Conservation (phyloP, 768 basidiomycete genomes). For the Mycena galericulata region DNA sequence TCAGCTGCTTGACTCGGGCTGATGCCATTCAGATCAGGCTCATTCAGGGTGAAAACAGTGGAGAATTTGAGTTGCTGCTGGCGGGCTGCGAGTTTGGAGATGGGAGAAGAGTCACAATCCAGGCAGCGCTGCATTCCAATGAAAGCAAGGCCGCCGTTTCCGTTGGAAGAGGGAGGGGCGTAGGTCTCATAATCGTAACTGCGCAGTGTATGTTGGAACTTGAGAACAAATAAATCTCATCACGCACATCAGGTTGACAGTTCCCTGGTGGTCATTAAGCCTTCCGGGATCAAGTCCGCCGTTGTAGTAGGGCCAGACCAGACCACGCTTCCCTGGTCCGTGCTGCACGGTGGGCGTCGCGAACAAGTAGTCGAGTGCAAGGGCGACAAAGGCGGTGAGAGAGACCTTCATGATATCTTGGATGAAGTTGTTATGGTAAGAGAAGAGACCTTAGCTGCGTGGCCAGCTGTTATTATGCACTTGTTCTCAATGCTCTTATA, state of each 20-base stretch:
- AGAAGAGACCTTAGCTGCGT: conserved; percentile 2
- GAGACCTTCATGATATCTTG: conserved; percentile 17
- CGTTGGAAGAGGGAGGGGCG: conserved; percentile 47
- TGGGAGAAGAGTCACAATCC: conserved; percentile 50
- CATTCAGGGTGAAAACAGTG: conserved; percentile 43
- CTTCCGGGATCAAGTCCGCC: conserved; percentile 11
- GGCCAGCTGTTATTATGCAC: conserved; percentile 1
- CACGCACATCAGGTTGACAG: conserved; percentile 27
- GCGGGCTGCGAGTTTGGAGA: conserved; percentile 44
- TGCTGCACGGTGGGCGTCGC: not conserved
- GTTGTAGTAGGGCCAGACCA: conserved; percentile 26
- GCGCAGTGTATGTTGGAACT: not conserved
- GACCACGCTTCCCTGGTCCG: conserved; percentile 27
- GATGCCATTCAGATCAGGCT: conserved; percentile 47
- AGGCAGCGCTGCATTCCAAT: conserved; percentile 53
- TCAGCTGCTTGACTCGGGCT: conserved; percentile 43
- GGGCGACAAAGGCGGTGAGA: conserved; percentile 13
- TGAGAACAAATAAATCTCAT: not conserved
- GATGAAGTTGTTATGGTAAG: conserved; percentile 3
- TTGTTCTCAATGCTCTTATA: not conserved
- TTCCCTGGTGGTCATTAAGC: conserved; percentile 16
- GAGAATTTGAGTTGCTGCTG: conserved; percentile 38
- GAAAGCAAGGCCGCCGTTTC: conserved; percentile 50
- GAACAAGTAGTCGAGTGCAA: conserved; percentile 5
- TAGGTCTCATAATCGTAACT: conserved; percentile 55